Percentiles rank a stretch among this genome's conserved stretches.
Evolutionary conservation across 2,329 filamentous ascomycete genomes (phyloP).

Genomic region (Rutstroemia sydowiana): DNA sequence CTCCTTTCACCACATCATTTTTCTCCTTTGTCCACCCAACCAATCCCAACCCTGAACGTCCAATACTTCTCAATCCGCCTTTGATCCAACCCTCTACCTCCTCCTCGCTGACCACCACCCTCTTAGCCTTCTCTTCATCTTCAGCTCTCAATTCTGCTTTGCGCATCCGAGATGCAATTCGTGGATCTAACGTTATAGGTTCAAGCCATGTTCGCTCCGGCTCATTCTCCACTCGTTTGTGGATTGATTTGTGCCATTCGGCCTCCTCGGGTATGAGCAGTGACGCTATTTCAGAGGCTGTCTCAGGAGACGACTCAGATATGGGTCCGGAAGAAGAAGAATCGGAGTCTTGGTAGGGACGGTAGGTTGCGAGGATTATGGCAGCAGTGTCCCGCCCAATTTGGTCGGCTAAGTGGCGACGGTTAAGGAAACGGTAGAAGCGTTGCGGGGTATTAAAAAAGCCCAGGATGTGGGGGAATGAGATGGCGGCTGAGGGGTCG

Average conservation of each 20-base stretch:
- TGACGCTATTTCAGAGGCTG: constrained; percentile 51
- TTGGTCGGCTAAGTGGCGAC: constrained; percentile 75
- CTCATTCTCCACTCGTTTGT: constrained; percentile 48
- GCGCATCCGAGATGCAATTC: constrained; percentile 73
- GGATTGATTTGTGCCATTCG: constrained; percentile 71
- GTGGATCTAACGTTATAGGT: constrained; percentile 65
- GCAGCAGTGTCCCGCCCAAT: constrained; percentile 84
- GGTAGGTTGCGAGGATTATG: constrained; percentile 58
- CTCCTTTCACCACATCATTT: constrained; percentile 9
- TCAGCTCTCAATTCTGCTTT: constrained; percentile 63
- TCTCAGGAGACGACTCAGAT: constrained; percentile 20
- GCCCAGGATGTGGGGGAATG: constrained; percentile 84
- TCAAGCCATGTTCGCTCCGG: constrained; percentile 64
- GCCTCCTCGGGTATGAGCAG: constrained; percentile 64
- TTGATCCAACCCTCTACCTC: constrained; percentile 65
- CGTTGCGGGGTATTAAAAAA: constrained; percentile 85
- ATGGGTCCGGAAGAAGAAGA: constrained; percentile 10
- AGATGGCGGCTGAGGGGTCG: constrained; percentile 63
- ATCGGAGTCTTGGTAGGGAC: constrained; percentile 38
- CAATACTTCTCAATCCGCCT: constrained; percentile 47
- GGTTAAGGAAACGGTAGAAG: constrained; percentile 80
- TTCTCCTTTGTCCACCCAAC: constrained; percentile 19
- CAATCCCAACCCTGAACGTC: constrained; percentile 22
- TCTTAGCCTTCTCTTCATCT: constrained; percentile 59
- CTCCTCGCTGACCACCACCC: constrained; percentile 56